Percentiles rank a stretch among this genome's conserved stretches.
phyloP scores from a whole-genome alignment of 306 rosid genomes.

The Cucurbita ficifolia region DNA sequence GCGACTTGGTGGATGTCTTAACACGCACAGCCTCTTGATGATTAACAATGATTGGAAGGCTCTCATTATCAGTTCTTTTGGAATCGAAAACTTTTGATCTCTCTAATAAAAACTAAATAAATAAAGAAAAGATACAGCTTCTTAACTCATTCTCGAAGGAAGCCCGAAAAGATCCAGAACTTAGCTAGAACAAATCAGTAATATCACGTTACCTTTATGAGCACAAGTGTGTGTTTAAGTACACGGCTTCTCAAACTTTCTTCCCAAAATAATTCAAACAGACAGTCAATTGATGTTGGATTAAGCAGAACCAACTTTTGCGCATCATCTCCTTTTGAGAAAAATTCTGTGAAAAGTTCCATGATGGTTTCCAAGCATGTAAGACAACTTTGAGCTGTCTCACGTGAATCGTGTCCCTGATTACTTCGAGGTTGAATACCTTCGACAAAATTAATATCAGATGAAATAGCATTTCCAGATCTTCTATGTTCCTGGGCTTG shows the following conservation, averaged over 20 bases:
- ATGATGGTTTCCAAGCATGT: conserved; percentile 49
- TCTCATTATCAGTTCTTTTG: background rate
- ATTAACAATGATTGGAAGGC: background rate
- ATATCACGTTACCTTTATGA: conserved; percentile 58
- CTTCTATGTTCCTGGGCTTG: conserved; percentile 69
- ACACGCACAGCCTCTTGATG: background rate
- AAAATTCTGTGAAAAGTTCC: conserved; percentile 54
- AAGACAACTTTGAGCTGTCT: conserved; percentile 31
- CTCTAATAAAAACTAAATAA: background rate
- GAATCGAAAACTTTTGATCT: background rate
- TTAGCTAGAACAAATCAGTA: background rate
- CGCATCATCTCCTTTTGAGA: conserved; percentile 55
- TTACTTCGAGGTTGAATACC: conserved; percentile 16
- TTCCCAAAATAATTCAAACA: conserved; percentile 91
- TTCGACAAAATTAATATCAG: conserved; percentile 21
- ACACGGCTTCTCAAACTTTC: conserved; percentile 64
- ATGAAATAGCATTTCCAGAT: conserved; percentile 20
- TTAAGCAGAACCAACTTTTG: conserved; percentile 46
- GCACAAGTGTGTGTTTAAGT: conserved; percentile 62
- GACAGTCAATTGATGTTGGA: conserved; percentile 47
- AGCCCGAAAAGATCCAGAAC: background rate
- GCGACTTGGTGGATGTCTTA: background rate
- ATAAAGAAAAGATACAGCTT: background rate
- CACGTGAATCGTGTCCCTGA: conserved; percentile 19
- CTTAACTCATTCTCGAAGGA: background rate